Base-by-base conservation (phyloP, 2,329 filamentous ascomycete species). In the Trichothecium roseum region DNA sequence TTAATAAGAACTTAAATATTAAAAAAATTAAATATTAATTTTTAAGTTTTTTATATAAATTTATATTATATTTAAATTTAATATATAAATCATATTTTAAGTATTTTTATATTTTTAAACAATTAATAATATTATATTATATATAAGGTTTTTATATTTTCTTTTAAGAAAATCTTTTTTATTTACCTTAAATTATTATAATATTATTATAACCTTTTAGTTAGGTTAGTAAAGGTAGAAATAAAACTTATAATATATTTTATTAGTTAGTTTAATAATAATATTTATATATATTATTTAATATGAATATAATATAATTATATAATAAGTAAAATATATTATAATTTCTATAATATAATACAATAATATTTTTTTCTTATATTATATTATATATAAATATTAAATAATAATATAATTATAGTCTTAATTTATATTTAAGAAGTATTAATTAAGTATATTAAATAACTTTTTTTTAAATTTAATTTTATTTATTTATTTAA, bases 341-440 rank as follows among this genome's bases (percentile, higher is more conserved):
- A 28, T 17, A 18, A 13, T 32, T 6, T 35, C 6, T 14, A 29
- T 4, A 12, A 24, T 28, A 18, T 34, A 33, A 9, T 37, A 34
- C 30, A 15, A 34, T 37, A 29, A 24, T 24, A 24, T 20, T 5
- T 26, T 18, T 24, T 28, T 16, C 18, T 33, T 30, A 34, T 29
- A 29, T 20, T 35, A 15, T 32, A 32, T 32, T n/a, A 28, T 30
- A 15, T 14, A 37, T 15, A 10, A 26, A 33, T 33, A 26, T 27
- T 18, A 31, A 36, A 28, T 32, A 32, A 14, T 18, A 37, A 24
- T 37, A 34, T 34, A 15, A 34, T 37, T 29, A 24, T 24, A 24
- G 14, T 5, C 8, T 18, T 24, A 32, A 27, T 22, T 33, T 30
- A 34, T 29, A 29, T 20, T 35, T 34, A 34, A 30, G 24, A 17